Evolutionary conservation across 2,329 filamentous ascomycete genomes (phyloP).

Genomic region (Bipolaris cookei): DNA sequence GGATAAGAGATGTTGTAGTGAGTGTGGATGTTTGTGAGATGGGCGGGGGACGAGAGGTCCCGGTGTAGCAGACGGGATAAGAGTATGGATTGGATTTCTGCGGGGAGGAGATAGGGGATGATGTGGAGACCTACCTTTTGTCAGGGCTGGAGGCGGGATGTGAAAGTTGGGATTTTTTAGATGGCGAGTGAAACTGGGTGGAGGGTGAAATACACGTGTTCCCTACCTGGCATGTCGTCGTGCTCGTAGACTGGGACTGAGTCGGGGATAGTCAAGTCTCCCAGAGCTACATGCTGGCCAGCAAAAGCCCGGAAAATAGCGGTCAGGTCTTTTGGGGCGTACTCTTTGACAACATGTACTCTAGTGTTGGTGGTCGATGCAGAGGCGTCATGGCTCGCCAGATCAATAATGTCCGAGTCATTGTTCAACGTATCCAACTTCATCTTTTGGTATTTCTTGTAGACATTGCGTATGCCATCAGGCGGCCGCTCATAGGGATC

Average conservation of each 20-base stretch:
- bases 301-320: slow-evolving; percentile 35
- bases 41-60: slow-evolving; percentile 73
- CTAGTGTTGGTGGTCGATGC: slow-evolving; percentile 34
- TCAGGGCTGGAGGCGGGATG: neutral
- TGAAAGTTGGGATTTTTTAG: neutral
- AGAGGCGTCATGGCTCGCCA: slow-evolving; percentile 22
- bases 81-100: slow-evolving; percentile 69
- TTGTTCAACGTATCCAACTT: slow-evolving; percentile 60
- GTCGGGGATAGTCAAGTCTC: slow-evolving; percentile 4
- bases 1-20: slow-evolving; percentile 77
- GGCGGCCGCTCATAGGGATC: slow-evolving; percentile 83
- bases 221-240: slow-evolving; percentile 69
- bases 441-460: slow-evolving; percentile 75
- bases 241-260: slow-evolving; percentile 63
- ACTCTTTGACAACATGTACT: slow-evolving; percentile 33
- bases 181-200: neutral
- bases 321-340: slow-evolving; percentile 27
- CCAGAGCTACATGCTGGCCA: slow-evolving; percentile 14
- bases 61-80: slow-evolving; percentile 77
- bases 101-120: slow-evolving; percentile 75
- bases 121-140: slow-evolving; percentile 72
- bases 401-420: slow-evolving; percentile 52
- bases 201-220: neutral
- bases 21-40: slow-evolving; percentile 89
- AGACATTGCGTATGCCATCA: slow-evolving; percentile 69